A percentile compares a stretch with the other conserved stretches of the same genome.
Evolutionary conservation across 2,329 filamentous ascomycete genomes (phyloP).

Genomic region (Pseudogymnoascus sp.): DNA sequence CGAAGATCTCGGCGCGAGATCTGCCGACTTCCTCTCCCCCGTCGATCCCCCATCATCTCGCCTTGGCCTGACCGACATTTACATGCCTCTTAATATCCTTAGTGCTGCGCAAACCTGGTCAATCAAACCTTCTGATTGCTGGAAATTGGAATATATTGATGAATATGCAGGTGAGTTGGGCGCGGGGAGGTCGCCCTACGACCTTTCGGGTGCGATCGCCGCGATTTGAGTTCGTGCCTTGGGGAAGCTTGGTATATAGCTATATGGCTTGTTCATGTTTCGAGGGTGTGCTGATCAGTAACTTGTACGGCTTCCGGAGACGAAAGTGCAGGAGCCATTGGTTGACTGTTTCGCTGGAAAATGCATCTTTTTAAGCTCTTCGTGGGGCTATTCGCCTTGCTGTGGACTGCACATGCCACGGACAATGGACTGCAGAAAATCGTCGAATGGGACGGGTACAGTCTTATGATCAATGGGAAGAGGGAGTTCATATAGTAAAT

Average conservation of each 20-base stretch:
- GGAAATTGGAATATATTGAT: conserved; percentile 5
- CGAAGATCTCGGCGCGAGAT: conserved; percentile 8
- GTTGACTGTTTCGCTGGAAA: neutral
- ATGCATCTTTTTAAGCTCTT: conserved; percentile 23
- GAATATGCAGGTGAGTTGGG: conserved; percentile 6
- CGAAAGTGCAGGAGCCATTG: neutral
- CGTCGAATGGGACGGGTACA: conserved; percentile 47
- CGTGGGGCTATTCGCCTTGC: conserved; percentile 18
- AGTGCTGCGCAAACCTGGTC: neutral
- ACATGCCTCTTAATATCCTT: neutral
- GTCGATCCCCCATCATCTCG: neutral
- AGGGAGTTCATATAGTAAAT: conserved; percentile 39
- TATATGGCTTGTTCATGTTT: neutral
- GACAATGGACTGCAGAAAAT: conserved; percentile 36
- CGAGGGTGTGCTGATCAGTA: neutral
- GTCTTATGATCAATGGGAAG: conserved; percentile 41
- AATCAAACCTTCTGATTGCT: conserved; percentile 7
- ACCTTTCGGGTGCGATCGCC: neutral
- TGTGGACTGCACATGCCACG: conserved; percentile 28
- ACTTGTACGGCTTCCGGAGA: conserved; percentile 1
- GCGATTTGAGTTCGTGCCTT: conserved; percentile 12
- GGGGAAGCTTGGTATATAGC: conserved; percentile 11
- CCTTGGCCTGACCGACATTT: neutral
- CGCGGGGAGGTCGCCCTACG: neutral
- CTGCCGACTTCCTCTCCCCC: neutral